Evolutionary conservation across 345 rosid species (phyloP), one percentile per base, ranked within the genome.

Genomic region (Corchorus olitorius): DNA sequence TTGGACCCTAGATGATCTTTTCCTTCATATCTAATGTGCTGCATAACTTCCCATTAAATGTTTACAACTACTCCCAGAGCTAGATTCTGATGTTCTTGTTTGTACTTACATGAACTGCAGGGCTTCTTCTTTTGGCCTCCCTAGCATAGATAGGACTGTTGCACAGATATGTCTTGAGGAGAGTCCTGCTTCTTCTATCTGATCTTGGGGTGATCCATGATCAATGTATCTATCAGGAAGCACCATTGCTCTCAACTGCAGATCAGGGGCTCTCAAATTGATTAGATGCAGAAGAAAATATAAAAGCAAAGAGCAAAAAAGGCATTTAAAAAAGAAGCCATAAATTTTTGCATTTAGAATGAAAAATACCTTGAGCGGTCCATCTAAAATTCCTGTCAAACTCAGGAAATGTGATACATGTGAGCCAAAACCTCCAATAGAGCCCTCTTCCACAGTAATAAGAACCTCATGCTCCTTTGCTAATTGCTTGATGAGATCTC

Each of bases 401-500:
- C 93, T 84, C 72, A 93, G 85, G 87, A 86, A 94, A 46, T 94
- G 98, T 2, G 89, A 72, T 16, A 94, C 93, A 73, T 94, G 98
- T 0, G 97, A 91, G 54, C 93, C 83, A 65, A 94, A 94, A n/a
- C 98, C 98, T 65, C 95, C 98, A 19, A 94, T 77, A 0, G 95
- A 86, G 65, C 97, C 98, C 77, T 94, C 98, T 87, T 94, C 98
- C 45, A 84, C 90, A 1, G 97, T 93, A 61, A 93, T 84, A 60
- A 93, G 85, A 66, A 93, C 80, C 78, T 94, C 90, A 58, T 93
- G 98, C 43, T 90, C 91, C 5, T 77, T 84, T 53, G 97, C 97
- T 76, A 94, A 60, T 46, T 71, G 83, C 52, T 84, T 85, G 75
- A 93, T 88, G 78, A 94, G 97, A 53, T 82, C 80, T 17, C 81